These are phyloP conservation scores for Salicornia ramosissima DNA, from an alignment of 148 eudicot genomes.

Conservation along the genomic window DNA sequence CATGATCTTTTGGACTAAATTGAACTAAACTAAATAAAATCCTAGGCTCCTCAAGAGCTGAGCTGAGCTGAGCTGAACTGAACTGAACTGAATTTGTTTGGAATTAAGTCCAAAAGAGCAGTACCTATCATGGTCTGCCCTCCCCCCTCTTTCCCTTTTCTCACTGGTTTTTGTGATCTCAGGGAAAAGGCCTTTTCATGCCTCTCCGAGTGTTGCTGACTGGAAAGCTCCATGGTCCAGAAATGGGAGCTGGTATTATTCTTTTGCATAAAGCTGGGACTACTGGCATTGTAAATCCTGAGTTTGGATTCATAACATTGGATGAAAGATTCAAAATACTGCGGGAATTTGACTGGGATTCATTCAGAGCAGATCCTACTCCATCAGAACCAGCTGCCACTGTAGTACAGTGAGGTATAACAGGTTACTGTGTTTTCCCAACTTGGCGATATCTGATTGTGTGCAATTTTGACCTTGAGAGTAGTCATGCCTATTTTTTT, in stretches of 20 bases:
- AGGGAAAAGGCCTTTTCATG: slow-evolving; percentile 97
- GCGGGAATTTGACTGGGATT: slow-evolving; percentile 62
- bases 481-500: not conserved
- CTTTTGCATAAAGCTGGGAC: slow-evolving; percentile 59
- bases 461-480: slow-evolving; percentile 21
- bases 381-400: slow-evolving; percentile 35
- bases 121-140: not conserved
- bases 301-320: slow-evolving; percentile 50
- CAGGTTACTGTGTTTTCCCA: not conserved
- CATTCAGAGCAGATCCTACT: slow-evolving; percentile 36
- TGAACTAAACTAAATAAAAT: too few species aligned
- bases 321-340: slow-evolving; percentile 71
- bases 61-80: too few species aligned
- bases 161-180: slow-evolving; percentile 17
- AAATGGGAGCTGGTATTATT: slow-evolving; percentile 62
- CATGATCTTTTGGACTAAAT: too few species aligned
- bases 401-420: slow-evolving; percentile 31
- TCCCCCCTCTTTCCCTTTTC: not conserved
- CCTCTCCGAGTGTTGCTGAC: slow-evolving; percentile 90
- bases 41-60: too few species aligned
- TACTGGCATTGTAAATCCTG: slow-evolving; percentile 41
- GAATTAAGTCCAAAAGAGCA: too few species aligned
- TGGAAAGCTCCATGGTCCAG: slow-evolving; percentile 97
- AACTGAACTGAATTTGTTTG: too few species aligned
- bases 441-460: not conserved